Evolutionary conservation across 495 filamentous ascomycete genomes (phyloP).

Genomic region (Podospora comata): DNA sequence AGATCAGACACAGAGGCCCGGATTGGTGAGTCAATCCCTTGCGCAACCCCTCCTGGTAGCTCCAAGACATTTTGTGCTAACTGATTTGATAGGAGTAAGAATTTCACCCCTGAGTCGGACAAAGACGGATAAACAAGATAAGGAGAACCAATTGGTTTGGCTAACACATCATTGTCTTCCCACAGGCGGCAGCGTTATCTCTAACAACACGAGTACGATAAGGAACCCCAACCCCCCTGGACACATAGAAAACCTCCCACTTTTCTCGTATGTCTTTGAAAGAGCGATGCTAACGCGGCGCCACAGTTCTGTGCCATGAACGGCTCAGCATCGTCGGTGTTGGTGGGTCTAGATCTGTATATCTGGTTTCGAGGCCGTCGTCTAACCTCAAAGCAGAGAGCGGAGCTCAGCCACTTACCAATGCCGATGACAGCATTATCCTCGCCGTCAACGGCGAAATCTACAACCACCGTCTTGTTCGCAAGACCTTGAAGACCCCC

Average conservation of each 20-base stretch:
- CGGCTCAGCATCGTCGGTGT: constrained; percentile 96
- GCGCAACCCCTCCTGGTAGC: not conserved
- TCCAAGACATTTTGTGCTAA: constrained; percentile 22
- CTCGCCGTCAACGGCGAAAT: constrained; percentile 99
- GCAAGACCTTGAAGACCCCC: constrained; percentile 73
- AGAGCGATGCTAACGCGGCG: constrained; percentile 21
- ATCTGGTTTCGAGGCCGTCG: constrained; percentile 18
- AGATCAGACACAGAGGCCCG: not conserved
- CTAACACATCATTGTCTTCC: constrained; percentile 4
- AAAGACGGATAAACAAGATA: constrained; percentile 11
- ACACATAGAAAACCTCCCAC: not conserved
- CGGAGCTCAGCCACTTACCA: constrained; percentile 92
- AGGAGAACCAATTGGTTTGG: constrained; percentile 7
- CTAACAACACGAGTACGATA: constrained; percentile 77
- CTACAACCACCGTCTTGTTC: constrained; percentile 94
- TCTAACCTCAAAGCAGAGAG: constrained; percentile 60
- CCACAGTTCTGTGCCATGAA: constrained; percentile 89
- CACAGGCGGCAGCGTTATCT: constrained; percentile 81
- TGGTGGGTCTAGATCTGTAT: constrained; percentile 56
- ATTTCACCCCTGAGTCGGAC: constrained; percentile 24
- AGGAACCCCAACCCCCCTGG: constrained; percentile 4
- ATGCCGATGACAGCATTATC: constrained; percentile 79
- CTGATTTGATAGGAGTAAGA: constrained; percentile 98
- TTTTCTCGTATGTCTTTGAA: not conserved
- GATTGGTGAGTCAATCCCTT: not conserved